Percentiles rank a stretch among this genome's conserved stretches.
Conservation (phyloP, 805 yeast species). For the Teunomyces panamensis region DNA sequence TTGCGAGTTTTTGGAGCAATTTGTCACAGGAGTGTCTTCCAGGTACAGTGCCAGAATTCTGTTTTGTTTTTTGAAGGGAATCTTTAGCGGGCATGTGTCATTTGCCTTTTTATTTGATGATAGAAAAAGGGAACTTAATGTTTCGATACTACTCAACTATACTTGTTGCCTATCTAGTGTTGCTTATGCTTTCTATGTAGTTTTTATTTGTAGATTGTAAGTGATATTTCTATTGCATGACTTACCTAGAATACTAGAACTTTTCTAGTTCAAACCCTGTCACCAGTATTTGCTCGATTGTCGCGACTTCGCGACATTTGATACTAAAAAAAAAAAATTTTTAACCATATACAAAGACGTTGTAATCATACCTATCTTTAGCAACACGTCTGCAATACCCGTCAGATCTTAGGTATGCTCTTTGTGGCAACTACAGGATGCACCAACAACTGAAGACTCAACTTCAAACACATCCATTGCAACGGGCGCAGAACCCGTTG, state of each 20-base stretch:
- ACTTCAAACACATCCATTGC: not conserved
- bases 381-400: not conserved
- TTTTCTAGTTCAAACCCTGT: not conserved
- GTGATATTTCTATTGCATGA: not conserved
- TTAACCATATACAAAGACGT: not conserved
- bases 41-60: not conserved
- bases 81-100: too few relatives aligned
- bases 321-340: not conserved
- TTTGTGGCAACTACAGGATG: conserved; percentile 3
- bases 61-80: too few relatives aligned
- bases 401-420: conserved; percentile 1
- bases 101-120: too few relatives aligned
- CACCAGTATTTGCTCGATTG: not conserved
- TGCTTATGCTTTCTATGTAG: not conserved
- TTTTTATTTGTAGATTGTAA: not conserved
- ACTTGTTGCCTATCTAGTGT: not conserved
- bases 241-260: not conserved
- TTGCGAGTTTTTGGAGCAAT: too few relatives aligned
- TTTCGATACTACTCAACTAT: too few relatives aligned
- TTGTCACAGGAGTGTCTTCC: not conserved
- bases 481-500: not conserved
- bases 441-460: conserved; percentile 3
- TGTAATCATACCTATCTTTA: not conserved
- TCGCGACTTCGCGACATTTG: conserved; percentile 1
- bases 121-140: too few relatives aligned